A percentile compares a stretch with the other conserved stretches of the same genome.
phyloP scores from a whole-genome alignment of 2,329 filamentous ascomycete genomes.

The Aurifilum marmelostoma region DNA sequence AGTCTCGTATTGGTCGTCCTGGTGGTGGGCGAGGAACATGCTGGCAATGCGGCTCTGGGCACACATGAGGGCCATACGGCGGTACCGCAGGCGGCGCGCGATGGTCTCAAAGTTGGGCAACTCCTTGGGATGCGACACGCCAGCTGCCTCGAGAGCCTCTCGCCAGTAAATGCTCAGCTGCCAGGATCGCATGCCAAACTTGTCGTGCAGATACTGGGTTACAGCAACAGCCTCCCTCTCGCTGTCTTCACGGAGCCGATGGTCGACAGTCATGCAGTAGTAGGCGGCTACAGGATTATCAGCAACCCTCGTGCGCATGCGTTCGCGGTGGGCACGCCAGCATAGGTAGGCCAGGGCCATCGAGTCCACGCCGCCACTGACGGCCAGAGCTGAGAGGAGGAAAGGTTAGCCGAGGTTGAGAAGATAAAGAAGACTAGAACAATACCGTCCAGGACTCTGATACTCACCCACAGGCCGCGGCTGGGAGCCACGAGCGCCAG shows the following conservation, averaged over 20 bases:
- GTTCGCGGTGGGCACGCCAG: constrained; percentile 45
- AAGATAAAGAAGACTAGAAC: too few species aligned
- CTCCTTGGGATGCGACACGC: constrained; percentile 38
- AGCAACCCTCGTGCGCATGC: constrained; percentile 44
- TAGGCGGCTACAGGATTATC: constrained; percentile 50
- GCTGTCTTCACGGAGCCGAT: constrained; percentile 58
- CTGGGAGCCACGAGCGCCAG: constrained; percentile 40
- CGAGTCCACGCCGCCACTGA: constrained; percentile 96
- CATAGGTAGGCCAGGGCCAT: constrained; percentile 89
- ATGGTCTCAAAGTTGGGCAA: constrained; percentile 73
- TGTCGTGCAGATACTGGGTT: constrained; percentile 35
- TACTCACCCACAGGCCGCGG: constrained; percentile 49
- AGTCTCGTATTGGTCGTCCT: constrained; percentile 90
- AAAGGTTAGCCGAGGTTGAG: too few species aligned
- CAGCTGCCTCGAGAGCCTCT: constrained; percentile 34
- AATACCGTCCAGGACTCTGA: too few species aligned
- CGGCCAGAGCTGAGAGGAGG: constrained; percentile 64
- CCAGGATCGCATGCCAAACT: constrained; percentile 40
- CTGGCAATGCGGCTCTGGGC: constrained; percentile 52
- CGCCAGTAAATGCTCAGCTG: constrained; percentile 54
- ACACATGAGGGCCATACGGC: constrained; percentile 67
- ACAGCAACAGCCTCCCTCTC: constrained; percentile 56
- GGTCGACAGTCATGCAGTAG: constrained; percentile 59
- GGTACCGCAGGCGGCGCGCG: constrained; percentile 76
- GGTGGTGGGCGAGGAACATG: constrained; percentile 82